Percentiles rank a stretch among this genome's conserved stretches.
These are phyloP conservation scores for Vanrija sp. DNA, from an alignment of 1,284 basidiomycete genomes.

Conservation along the genomic window DNA sequence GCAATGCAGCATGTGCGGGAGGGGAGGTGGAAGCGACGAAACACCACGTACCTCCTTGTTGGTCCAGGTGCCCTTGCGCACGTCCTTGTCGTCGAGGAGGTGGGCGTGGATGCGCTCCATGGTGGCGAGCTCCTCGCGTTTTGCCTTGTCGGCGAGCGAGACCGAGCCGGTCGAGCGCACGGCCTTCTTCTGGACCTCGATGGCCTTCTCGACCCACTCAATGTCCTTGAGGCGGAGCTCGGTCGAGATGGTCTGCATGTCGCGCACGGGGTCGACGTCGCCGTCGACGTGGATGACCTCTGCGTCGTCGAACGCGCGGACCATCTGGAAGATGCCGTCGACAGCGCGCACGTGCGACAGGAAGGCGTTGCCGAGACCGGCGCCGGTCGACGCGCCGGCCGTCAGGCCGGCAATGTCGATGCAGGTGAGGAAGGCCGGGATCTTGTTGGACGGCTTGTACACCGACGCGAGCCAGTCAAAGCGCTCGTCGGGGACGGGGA, in stretches of 20 bases:
- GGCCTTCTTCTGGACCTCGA: slow-evolving; percentile 73
- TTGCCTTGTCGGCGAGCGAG: slow-evolving; percentile 89
- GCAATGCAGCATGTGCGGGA: background rate
- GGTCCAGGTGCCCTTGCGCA: slow-evolving; percentile 89
- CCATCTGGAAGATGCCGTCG: slow-evolving; percentile 98
- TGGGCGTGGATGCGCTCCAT: slow-evolving; percentile 80
- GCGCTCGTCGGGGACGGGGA: slow-evolving; percentile 91
- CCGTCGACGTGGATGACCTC: slow-evolving; percentile 99
- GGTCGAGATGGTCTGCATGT: slow-evolving; percentile 97
- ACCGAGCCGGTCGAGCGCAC: slow-evolving; percentile 61
- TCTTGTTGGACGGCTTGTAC: slow-evolving; percentile 84
- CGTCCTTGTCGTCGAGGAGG: slow-evolving; percentile 82
- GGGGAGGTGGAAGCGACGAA: background rate
- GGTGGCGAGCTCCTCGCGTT: slow-evolving; percentile 89
- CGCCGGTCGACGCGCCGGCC: slow-evolving; percentile 94
- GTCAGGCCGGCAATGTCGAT: slow-evolving; percentile 99
- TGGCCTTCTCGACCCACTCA: slow-evolving; percentile 93
- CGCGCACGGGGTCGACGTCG: slow-evolving; percentile 90
- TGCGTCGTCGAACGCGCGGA: slow-evolving; percentile 96
- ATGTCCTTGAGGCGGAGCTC: slow-evolving; percentile 95
- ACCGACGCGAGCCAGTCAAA: slow-evolving; percentile 89
- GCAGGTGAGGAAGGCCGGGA: slow-evolving; percentile 94
- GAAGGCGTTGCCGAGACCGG: slow-evolving; percentile 96
- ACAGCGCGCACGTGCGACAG: slow-evolving; percentile 96
- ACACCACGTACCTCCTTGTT: slow-evolving; percentile 84